Evolutionary conservation across 768 basidiomycete species (phyloP), one percentile per base, ranked within the genome.

Genomic region (Hygrophoropsis aurantiaca): DNA sequence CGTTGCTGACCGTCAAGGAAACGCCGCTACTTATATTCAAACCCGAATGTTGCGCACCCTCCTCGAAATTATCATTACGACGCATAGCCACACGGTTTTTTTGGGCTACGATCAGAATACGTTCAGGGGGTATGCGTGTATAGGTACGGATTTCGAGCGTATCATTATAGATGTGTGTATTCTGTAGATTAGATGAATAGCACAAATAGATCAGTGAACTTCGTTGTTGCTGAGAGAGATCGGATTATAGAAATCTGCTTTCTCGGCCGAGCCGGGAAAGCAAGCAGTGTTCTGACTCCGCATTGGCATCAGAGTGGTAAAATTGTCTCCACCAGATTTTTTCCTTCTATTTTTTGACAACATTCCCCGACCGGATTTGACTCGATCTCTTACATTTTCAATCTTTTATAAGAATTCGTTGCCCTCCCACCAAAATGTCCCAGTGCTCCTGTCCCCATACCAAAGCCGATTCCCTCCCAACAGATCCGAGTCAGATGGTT

Each of bases 401-500:
- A 45, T 40, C 19, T 10, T 44, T 41, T 18, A 44, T 26, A 19
- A 50, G 20, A 38, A 7, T 38, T 15, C n/a, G n/a, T 32, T 30
- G 21, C 18, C 16, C 27, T 34, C 15, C 46, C 13, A 38, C 46
- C 23, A 72, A 58, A 64, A 87, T 87, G 27, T 13, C 27, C 27
- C 27, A 30, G 27, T 30, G 36, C 36, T 8, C 20, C 84, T 89
- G 85, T 64, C 81, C 83, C 27, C 77, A 77, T 64, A 62, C 69
- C 57, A 81, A 75, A 69, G 72, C 67, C 49, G 78, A 83, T 58
- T 44, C 68, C n/a, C 50, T 70, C 39, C 64, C 78, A 36, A 58
- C 69, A 38, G 73, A 69, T 49, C 70, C 66, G 45, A 60, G 66
- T 49, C 79, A 93, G 44, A 88, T 92, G 89, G 87, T 93, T 45